Conservation (phyloP, 1,139 yeast species). For the Diutina catenulata region DNA sequence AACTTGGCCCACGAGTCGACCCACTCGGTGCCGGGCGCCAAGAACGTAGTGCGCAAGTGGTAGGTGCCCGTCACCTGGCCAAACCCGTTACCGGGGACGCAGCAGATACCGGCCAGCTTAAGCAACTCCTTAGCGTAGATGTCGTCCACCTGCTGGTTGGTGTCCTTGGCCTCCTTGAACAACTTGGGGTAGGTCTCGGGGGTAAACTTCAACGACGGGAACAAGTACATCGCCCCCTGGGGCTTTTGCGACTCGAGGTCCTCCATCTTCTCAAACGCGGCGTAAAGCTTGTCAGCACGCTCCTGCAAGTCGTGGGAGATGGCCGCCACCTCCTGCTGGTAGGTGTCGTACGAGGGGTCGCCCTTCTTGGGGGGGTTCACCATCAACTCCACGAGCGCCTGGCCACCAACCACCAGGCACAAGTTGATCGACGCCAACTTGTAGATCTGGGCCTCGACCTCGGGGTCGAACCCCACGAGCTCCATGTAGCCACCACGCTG, state of each 20-base stretch:
- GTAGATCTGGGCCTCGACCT: conserved; percentile 33
- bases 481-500: conserved; percentile 99
- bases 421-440: conserved; percentile 15
- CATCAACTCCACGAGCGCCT: conserved; percentile 86
- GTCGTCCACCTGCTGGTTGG: conserved; percentile 62
- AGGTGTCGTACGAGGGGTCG: conserved; percentile 61
- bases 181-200: conserved; percentile 36
- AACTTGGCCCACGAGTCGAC: conserved; percentile 63
- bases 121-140: conserved; percentile 75
- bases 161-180: conserved; percentile 40
- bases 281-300: conserved; percentile 54
- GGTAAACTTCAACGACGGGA: conserved; percentile 66
- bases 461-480: conserved; percentile 63
- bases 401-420: conserved; percentile 93
- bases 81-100: conserved; percentile 95
- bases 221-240: conserved; percentile 95
- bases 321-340: conserved; percentile 44
- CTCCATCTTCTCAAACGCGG: conserved; percentile 65
- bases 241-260: conserved; percentile 81
- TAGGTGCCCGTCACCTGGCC: conserved; percentile 84
- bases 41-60: conserved; percentile 90
- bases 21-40: conserved; percentile 92
- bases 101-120: conserved; percentile 90
- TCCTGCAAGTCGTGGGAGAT: conserved; percentile 51
- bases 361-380: conserved; percentile 79